phyloP scores from a whole-genome alignment of 139 green algal genomes.

The Asterochloris sp. region DNA sequence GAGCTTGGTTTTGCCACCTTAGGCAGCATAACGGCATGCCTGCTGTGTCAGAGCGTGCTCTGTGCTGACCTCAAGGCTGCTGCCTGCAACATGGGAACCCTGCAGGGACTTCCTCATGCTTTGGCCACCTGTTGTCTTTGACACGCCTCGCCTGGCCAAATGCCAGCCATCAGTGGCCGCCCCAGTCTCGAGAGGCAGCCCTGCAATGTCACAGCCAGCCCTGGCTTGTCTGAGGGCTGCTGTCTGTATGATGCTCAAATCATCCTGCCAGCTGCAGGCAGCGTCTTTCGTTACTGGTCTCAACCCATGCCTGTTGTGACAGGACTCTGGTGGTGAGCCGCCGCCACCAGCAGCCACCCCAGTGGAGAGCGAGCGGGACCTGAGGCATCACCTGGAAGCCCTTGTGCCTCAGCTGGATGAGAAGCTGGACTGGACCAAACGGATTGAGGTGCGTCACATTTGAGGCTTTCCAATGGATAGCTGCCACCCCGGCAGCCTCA shows the following conservation, averaged over 20 bases:
- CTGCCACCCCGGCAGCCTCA: too few relatives aligned
- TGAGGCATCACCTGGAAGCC: conserved; percentile 47
- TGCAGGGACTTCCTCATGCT: too few relatives aligned
- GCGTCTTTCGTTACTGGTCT: too few relatives aligned
- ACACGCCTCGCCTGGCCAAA: not conserved
- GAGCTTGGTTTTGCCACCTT: too few relatives aligned
- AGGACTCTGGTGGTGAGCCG: conserved; percentile 44
- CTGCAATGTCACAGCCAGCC: not conserved
- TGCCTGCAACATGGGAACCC: too few relatives aligned
- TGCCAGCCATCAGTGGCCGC: not conserved
- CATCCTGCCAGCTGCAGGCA: too few relatives aligned
- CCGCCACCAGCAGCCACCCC: conserved; percentile 23
- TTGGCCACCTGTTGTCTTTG: not conserved
- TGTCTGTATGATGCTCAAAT: too few relatives aligned
- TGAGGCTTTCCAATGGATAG: too few relatives aligned
- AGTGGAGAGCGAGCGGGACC: conserved; percentile 46
- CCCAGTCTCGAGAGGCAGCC: not conserved
- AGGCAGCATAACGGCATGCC: too few relatives aligned
- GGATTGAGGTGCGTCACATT: conserved; percentile 18
- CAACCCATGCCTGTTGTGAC: not conserved
- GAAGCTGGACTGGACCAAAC: conserved; percentile 36
- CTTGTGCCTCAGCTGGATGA: conserved; percentile 32
- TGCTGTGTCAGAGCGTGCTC: too few relatives aligned
- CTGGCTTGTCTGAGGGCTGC: not conserved
- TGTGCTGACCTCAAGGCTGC: too few relatives aligned